Percentiles rank a stretch among this genome's conserved stretches.
Evolutionary conservation across 1,284 basidiomycete genomes (phyloP).

Genomic region (Irpex lacteus): DNA sequence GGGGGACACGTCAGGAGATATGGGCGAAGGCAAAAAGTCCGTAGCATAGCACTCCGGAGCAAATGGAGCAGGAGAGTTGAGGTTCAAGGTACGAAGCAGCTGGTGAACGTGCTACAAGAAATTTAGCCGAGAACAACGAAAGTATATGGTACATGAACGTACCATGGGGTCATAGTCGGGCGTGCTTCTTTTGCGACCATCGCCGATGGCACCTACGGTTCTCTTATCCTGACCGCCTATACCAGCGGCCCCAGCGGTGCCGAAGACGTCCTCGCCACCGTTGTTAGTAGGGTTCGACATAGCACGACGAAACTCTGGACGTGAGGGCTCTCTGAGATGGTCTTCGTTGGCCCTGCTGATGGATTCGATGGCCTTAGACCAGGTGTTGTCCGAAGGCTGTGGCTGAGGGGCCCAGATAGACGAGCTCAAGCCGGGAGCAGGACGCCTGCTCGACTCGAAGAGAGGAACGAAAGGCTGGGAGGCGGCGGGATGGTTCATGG

Average conservation of each 20-base stretch:
- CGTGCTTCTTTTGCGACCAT: slow-evolving; percentile 62
- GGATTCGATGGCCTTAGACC: slow-evolving; percentile 61
- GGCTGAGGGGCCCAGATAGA: slow-evolving; percentile 81
- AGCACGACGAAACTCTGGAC: slow-evolving; percentile 25
- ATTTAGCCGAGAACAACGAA: slow-evolving; percentile 18
- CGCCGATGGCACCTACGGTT: slow-evolving; percentile 70
- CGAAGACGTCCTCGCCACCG: slow-evolving; percentile 62
- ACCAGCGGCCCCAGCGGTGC: slow-evolving; percentile 43
- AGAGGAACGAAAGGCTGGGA: slow-evolving; percentile 27
- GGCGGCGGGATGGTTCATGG: slow-evolving; percentile 24
- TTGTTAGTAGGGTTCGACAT: slow-evolving; percentile 26
- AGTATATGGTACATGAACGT: slow-evolving; percentile 27
- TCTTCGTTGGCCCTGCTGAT: slow-evolving; percentile 50
- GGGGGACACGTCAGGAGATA: slow-evolving; percentile 65
- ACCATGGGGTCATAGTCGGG: slow-evolving; percentile 56
- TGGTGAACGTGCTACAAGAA: slow-evolving; percentile 67
- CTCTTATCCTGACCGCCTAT: slow-evolving; percentile 35
- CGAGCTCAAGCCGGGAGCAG: slow-evolving; percentile 21
- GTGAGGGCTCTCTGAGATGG: slow-evolving; percentile 20
- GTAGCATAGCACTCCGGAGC: slow-evolving; percentile 8
- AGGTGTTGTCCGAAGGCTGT: slow-evolving; percentile 58
- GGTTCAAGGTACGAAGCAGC: slow-evolving; percentile 69
- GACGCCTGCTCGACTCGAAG: slow-evolving; percentile 23
- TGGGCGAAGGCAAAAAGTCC: slow-evolving; percentile 21
- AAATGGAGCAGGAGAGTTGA: slow-evolving; percentile 65